Conservation (phyloP, 805 yeast genomes). For the Ogataea siamensis region DNA sequence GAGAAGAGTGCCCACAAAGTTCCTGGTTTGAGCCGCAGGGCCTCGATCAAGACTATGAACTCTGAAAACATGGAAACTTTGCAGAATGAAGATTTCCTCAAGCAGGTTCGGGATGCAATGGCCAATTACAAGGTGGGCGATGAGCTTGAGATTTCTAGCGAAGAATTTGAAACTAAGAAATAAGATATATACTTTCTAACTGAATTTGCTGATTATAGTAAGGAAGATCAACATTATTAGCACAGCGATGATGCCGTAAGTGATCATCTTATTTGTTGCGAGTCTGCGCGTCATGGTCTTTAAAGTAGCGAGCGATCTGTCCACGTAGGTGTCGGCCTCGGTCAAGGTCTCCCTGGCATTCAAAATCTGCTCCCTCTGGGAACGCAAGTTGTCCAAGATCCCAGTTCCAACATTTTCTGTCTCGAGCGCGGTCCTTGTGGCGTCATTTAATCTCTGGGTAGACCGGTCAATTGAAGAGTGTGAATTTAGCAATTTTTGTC, state of each 20-base stretch:
- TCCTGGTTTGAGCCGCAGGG: constrained; percentile 34
- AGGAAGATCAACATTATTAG: constrained; percentile 76
- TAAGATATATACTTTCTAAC: constrained; percentile 34
- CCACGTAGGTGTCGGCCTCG: constrained; percentile 93
- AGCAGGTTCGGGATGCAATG: constrained; percentile 44
- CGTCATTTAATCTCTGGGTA: constrained; percentile 78
- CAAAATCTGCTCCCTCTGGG: constrained; percentile 89
- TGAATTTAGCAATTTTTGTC: constrained; percentile 75
- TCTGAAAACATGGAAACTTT: constrained; percentile 19
- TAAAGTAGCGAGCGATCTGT: constrained; percentile 80
- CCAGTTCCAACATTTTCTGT: constrained; percentile 91
- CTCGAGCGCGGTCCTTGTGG: constrained; percentile 87
- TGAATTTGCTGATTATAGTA: constrained; percentile 80
- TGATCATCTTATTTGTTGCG: constrained; percentile 86
- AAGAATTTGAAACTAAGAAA: constrained; percentile 54
- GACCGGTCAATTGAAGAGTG: constrained; percentile 80
- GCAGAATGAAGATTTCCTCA: constrained; percentile 34
- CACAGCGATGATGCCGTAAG: constrained; percentile 88
- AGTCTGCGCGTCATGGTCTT: constrained; percentile 89
- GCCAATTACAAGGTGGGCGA: constrained; percentile 32
- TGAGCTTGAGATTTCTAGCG: constrained; percentile 48
- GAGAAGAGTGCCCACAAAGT: constrained; percentile 39
- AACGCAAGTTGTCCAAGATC: constrained; percentile 80
- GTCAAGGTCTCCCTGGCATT: constrained; percentile 82
- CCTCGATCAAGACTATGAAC: constrained; percentile 29